These are phyloP conservation scores for Phialophora tarda DNA, from an alignment of 2,329 filamentous ascomycete genomes.

Conservation along the genomic window DNA sequence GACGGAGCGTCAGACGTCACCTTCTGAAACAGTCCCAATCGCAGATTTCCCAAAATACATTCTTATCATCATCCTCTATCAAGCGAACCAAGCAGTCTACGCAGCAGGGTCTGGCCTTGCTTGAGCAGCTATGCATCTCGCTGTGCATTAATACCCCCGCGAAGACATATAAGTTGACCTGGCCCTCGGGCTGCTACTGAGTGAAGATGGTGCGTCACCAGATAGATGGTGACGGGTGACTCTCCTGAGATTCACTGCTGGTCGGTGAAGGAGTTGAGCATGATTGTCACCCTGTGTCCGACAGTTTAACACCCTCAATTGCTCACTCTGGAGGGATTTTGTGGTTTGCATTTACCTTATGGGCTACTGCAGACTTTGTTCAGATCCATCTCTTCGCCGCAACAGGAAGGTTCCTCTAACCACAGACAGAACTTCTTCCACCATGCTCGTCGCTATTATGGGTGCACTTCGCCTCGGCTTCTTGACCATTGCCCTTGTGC, in stretches of 20 bases:
- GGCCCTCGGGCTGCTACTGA: no score
- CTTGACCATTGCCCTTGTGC: neutral
- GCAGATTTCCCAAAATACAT: conserved; percentile 7
- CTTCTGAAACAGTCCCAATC: conserved; percentile 22
- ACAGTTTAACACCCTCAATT: neutral
- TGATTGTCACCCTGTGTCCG: neutral
- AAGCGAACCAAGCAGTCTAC: neutral
- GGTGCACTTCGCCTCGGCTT: neutral
- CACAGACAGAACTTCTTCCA: neutral
- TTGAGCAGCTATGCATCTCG: neutral
- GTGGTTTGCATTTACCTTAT: neutral
- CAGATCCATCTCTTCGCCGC: neutral
- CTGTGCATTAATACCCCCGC: neutral
- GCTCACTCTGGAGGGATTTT: neutral
- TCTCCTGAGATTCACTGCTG: neutral
- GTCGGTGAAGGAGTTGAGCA: conserved; percentile 6
- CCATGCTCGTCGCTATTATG: neutral
- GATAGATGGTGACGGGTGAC: neutral
- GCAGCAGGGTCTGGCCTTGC: neutral
- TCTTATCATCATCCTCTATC: neutral
- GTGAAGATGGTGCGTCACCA: neutral
- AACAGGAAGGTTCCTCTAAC: neutral
- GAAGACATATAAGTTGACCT: neutral
- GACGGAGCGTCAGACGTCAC: conserved; percentile 10
- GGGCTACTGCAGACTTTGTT: neutral